Conservation (phyloP, 176 grass and related monocot species). For the Sorghum bicolor region Sorghum_bicolor_NCBIv3 NC_012873.2:37916001-37916500, state of each 20-base stretch:
- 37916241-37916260: constrained; percentile 31
- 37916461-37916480: constrained; percentile 81
- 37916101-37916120: too few relatives aligned
- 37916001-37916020: too few relatives aligned
- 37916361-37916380: constrained; percentile 20
- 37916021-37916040: too few relatives aligned
- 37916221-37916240: background rate
- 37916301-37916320: constrained; percentile 49
- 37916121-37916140: too few relatives aligned
- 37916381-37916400: constrained; percentile 18
- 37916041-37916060: too few relatives aligned
- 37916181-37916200: constrained; percentile 5
- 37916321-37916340: constrained; percentile 72
- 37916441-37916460: constrained; percentile 97
- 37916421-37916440: constrained; percentile 89
- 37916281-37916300: constrained; percentile 21
- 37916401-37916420: constrained; percentile 73
- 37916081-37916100: too few relatives aligned
- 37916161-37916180: constrained; percentile 15
- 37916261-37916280: constrained; percentile 30
- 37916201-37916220: constrained; percentile 16
- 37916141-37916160: too few relatives aligned
- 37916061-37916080: too few relatives aligned
- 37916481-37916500: constrained; percentile 30
- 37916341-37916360: constrained; percentile 31